Evolutionary conservation across 2,329 filamentous ascomycete genomes (phyloP), one percentile per base, ranked within the genome.

Genomic region (Neonectria faginata): DNA sequence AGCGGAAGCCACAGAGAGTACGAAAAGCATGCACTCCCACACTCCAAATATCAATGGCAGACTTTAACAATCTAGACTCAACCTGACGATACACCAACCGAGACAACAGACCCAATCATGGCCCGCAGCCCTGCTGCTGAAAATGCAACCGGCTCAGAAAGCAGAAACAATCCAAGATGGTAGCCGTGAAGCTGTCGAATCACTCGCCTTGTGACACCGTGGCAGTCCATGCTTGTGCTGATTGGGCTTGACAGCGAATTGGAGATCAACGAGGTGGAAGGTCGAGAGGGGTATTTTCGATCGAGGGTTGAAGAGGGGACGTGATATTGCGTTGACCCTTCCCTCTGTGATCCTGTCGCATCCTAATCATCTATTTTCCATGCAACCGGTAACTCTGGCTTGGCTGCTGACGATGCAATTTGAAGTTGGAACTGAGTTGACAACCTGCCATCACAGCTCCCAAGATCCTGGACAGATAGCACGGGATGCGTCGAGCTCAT

Each of bases 131-230:
- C 44, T 59, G 10, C 53, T 55, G 60, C 42, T 36, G 27, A 18
- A 48, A 39, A 50, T 63, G 55, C 60, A 45, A 52, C 36, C 55
- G 25, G 50, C 41, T 54, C 18, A 50, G 51, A 50, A 57, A 45
- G 54, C 58, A 54, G 41, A 42, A 58, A 54, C 25, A 18, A 14
- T 39, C 31, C 20, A 41, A 27, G 31, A 31, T 12, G 9, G 39
- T 12, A 48, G 31, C 36, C 31, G 10, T 29, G 36, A 16, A 48
- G 31, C 16, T 33, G 44, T 33, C 45, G 31, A 52, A 45, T 56
- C 51, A 39, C 18, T 22, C 27, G 39, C 53, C 27, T 22, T 39
- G 59, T 52, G 53, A n/a, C 31, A 54, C 29, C 22, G 33, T 25
- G 54, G 41, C 16, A 22, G 33, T 27, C n/a, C 16, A 27, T 20